Evolutionary conservation across 148 eudicot genomes (phyloP).

Genomic region (Rheum nobile): DNA sequence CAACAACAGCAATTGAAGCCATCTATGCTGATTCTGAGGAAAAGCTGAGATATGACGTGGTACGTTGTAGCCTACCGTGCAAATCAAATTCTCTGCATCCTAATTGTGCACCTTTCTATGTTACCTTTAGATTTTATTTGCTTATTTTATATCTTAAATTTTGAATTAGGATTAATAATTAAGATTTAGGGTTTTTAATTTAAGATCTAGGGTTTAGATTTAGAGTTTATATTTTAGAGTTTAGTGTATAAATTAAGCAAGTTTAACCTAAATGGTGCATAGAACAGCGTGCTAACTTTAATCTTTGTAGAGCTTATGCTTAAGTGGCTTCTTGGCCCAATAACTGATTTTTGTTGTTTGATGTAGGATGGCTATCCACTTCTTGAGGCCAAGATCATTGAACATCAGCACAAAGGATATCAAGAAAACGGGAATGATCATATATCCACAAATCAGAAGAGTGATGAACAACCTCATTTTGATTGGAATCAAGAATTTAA

Average conservation of each 20-base stretch:
- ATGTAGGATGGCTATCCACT: constrained; percentile 19
- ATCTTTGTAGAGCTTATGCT: too few species aligned
- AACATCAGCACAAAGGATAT: constrained; percentile 19
- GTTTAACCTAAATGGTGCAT: too few species aligned
- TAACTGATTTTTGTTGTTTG: constrained; percentile 5
- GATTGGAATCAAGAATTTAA: background rate
- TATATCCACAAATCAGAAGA: background rate
- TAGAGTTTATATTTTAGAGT: too few species aligned
- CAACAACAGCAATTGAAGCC: background rate
- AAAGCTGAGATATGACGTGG: constrained; percentile 23
- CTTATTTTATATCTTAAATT: too few species aligned
- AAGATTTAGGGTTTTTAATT: too few species aligned
- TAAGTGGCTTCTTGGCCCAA: too few species aligned
- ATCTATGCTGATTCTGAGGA: background rate
- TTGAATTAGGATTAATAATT: too few species aligned
- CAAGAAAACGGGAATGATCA: constrained; percentile 11
- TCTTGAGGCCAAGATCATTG: constrained; percentile 19
- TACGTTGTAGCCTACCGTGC: constrained; percentile 13
- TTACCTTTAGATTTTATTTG: too few species aligned
- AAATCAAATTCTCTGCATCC: too few species aligned
- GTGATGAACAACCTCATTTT: background rate
- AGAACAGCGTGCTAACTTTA: background rate
- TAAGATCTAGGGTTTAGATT: too few species aligned
- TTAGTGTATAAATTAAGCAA: too few species aligned
- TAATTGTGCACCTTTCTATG: too few species aligned